Percentiles rank a stretch among this genome's conserved stretches.
Evolutionary conservation across 2,329 filamentous ascomycete species (phyloP).

Genomic region (Boeremia exigua): DNA sequence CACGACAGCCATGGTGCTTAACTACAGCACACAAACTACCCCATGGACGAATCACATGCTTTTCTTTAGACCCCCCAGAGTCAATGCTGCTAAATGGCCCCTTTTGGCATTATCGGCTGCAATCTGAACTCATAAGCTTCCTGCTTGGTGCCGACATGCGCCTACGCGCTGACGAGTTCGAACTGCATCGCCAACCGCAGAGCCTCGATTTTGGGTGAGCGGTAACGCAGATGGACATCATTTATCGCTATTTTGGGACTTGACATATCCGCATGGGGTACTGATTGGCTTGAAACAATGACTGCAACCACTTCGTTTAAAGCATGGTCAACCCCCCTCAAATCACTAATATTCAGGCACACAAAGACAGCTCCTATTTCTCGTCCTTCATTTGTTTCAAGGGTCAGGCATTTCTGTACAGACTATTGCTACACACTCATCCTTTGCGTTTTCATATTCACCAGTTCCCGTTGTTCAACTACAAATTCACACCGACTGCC

Average conservation of each 20-base stretch:
- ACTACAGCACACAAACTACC: slow-evolving; percentile 9
- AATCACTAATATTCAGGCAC: slow-evolving; percentile 28
- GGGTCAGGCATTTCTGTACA: slow-evolving; percentile 34
- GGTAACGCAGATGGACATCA: slow-evolving; percentile 30
- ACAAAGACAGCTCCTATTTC: slow-evolving; percentile 17
- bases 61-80: background rate
- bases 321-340: slow-evolving; percentile 33
- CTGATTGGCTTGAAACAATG: slow-evolving; percentile 33
- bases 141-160: slow-evolving; percentile 10
- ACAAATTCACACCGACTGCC: background rate
- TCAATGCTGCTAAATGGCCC: slow-evolving; percentile 1
- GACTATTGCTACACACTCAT: background rate
- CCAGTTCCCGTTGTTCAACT: background rate
- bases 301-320: slow-evolving; percentile 43
- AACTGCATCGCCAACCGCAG: slow-evolving; percentile 8
- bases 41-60: slow-evolving; percentile 10
- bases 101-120: slow-evolving; percentile 6
- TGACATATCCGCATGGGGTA: slow-evolving; percentile 10
- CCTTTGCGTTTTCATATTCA: background rate
- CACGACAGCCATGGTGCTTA: slow-evolving; percentile 31
- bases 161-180: slow-evolving; percentile 37
- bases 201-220: slow-evolving; percentile 20
- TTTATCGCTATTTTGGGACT: slow-evolving; percentile 28
- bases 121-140: background rate
- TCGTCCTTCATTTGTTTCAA: slow-evolving; percentile 31